Evolutionary conservation across 805 yeast genomes (phyloP), one percentile per base, ranked within the genome.

Genomic region (Kurtzmaniella fragi): DNA sequence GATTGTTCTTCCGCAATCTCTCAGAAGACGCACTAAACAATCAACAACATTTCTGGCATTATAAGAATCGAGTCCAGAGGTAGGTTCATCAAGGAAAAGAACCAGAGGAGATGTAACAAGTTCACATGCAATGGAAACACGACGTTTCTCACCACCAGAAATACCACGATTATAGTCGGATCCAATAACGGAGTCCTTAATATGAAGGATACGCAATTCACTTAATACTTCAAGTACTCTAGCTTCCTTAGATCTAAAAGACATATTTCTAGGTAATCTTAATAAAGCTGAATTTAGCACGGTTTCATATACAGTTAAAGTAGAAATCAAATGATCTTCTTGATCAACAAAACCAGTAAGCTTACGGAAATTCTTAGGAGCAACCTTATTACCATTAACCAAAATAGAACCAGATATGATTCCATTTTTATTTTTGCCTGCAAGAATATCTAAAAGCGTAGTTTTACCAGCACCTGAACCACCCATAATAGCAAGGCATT

Each of bases 401-500:
- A 71, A 77, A 10, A 91, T 76, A 2, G 65, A 55, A n/a, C 96
- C 97, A 1, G 67, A 49, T 8, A 78, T 72, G 1, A 47, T 45
- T 2, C 99, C 99, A 27, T 80, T 73, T 54, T 91, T 93, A 54
- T 80, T 77, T 56, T 91, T 93, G 34, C 82, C 84, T 0, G 98
- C 98, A 40, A 93, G 66, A 42, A 93, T 89, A 55, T 93, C 99
- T 37, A 93, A 66, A 32, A 93, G 64, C 0, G 99, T 91, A 1
- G 99, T 91, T 57, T 93, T 93, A 38, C 99, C 99, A 11, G 99
- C 98, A 36, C 99, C 99, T 0, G 97, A 90, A 1, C 97, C 97
- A 32, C 99, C 99, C 95, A 93, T 87, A 31, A 93, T 88, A 0
- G 99, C 98, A 56, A 89, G 59, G 44, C 95, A 84, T 56, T 89